Evolutionary conservation across 2,329 filamentous ascomycete species (phyloP).

Genomic region (Arthrobotrys iridis): DNA sequence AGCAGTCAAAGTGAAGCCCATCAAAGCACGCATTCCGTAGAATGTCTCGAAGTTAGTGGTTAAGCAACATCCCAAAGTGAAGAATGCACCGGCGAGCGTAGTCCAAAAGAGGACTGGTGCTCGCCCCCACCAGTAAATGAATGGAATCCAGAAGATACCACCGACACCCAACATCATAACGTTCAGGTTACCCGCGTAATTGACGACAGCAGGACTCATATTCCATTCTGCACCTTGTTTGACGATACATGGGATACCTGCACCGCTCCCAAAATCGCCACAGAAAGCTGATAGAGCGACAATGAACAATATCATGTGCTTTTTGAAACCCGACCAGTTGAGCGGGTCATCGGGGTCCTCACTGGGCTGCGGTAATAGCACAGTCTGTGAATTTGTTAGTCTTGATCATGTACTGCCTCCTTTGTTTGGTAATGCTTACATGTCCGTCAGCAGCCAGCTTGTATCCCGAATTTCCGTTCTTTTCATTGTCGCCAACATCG

Average conservation of each 20-base stretch:
- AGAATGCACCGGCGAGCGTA: conserved; percentile 58
- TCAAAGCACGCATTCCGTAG: conserved; percentile 59
- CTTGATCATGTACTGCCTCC: background rate
- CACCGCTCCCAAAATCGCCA: conserved; percentile 64
- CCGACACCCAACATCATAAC: conserved; percentile 65
- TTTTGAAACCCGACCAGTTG: conserved; percentile 67
- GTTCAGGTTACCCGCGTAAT: conserved; percentile 67
- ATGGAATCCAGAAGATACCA: conserved; percentile 57
- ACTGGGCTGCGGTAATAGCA: conserved; percentile 68
- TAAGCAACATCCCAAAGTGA: conserved; percentile 62
- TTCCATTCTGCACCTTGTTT: conserved; percentile 63
- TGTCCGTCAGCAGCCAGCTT: conserved; percentile 63
- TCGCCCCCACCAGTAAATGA: conserved; percentile 56
- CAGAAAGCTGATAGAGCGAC: conserved; percentile 65
- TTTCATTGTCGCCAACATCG: conserved; percentile 61
- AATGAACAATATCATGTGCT: conserved; percentile 66
- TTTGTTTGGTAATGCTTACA: conserved; percentile 20
- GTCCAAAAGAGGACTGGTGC: conserved; percentile 62
- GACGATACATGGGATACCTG: conserved; percentile 59
- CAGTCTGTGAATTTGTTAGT: conserved; percentile 58
- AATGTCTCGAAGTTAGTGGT: conserved; percentile 58
- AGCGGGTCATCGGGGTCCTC: conserved; percentile 67
- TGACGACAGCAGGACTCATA: conserved; percentile 65
- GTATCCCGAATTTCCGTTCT: conserved; percentile 56
- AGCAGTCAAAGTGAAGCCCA: conserved; percentile 56